Conservation (phyloP, 2,329 filamentous ascomycete species). For the Stemphylium beticola region DNA sequence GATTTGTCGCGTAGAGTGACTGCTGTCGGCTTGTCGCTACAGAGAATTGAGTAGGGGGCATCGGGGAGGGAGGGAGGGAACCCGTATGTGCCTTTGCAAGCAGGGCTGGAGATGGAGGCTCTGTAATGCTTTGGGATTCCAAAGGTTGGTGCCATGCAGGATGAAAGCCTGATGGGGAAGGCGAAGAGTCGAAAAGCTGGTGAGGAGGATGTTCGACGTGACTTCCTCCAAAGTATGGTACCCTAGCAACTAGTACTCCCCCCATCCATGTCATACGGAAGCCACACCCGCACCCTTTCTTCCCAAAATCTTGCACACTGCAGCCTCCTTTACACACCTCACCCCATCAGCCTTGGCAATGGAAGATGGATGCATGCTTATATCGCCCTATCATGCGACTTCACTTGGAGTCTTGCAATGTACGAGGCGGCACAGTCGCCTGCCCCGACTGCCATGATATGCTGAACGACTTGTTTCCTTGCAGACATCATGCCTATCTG, state of each 20-base stretch:
- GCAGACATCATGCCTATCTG: not conserved
- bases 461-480: not conserved
- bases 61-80: not conserved
- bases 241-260: conserved; percentile 29
- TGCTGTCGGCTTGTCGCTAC: not conserved
- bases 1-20: not conserved
- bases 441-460: not conserved
- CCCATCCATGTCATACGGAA: conserved; percentile 25
- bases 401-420: not conserved
- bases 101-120: not conserved
- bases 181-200: conserved; percentile 8
- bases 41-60: not conserved
- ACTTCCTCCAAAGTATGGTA: conserved; percentile 26
- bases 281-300: conserved; percentile 16
- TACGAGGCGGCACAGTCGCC: conserved; percentile 2
- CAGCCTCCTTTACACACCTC: conserved; percentile 1
- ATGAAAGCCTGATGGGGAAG: conserved; percentile 6
- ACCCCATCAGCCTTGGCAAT: not conserved
- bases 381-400: not conserved
- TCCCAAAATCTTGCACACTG: conserved; percentile 7
- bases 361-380: not conserved
- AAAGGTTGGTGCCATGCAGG: conserved; percentile 1
- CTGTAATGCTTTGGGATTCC: not conserved
- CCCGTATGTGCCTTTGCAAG: not conserved
- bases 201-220: conserved; percentile 11